A percentile compares a stretch with the other conserved stretches of the same genome.
Conservation (phyloP, 352 stramenopile genomes). For the Phytopythium kandeliae region DNA sequence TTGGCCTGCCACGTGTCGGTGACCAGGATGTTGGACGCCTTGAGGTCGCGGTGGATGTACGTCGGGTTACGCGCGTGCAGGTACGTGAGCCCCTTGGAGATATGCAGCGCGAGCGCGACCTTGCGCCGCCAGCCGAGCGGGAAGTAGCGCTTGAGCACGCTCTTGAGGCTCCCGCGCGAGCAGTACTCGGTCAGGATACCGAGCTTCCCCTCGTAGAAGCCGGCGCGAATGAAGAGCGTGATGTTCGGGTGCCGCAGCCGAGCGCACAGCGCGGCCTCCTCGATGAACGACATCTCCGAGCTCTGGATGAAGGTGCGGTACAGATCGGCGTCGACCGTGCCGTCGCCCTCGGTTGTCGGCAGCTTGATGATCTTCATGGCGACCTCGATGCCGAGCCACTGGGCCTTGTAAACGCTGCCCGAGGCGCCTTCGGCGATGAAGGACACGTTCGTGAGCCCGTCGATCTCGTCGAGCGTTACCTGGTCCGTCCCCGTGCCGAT, state of each 20-base stretch:
- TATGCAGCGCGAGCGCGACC: conserved; percentile 44
- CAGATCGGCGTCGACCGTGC: conserved; percentile 36
- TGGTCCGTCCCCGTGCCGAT: conserved; percentile 35
- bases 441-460: conserved; percentile 43
- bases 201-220: conserved; percentile 58
- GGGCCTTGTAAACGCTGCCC: conserved; percentile 55
- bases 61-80: conserved; percentile 65
- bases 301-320: conserved; percentile 72
- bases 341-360: conserved; percentile 28
- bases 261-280: conserved; percentile 55
- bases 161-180: conserved; percentile 59
- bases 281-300: conserved; percentile 56
- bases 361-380: conserved; percentile 74
- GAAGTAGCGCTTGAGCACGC: conserved; percentile 56
- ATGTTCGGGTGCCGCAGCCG: conserved; percentile 64
- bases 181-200: conserved; percentile 70
- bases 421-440: conserved; percentile 62
- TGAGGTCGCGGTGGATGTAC: conserved; percentile 72
- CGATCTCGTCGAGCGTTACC: conserved; percentile 47
- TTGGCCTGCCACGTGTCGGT: conserved; percentile 71
- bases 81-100: conserved; percentile 64
- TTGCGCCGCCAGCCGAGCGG: conserved; percentile 58
- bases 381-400: conserved; percentile 70
- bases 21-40: conserved; percentile 68
- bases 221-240: conserved; percentile 60